Percentiles rank a stretch among this genome's conserved stretches.
These are phyloP conservation scores for Solidago caesia DNA, from an alignment of 129 eudicot genomes.

Conservation along the genomic window DNA sequence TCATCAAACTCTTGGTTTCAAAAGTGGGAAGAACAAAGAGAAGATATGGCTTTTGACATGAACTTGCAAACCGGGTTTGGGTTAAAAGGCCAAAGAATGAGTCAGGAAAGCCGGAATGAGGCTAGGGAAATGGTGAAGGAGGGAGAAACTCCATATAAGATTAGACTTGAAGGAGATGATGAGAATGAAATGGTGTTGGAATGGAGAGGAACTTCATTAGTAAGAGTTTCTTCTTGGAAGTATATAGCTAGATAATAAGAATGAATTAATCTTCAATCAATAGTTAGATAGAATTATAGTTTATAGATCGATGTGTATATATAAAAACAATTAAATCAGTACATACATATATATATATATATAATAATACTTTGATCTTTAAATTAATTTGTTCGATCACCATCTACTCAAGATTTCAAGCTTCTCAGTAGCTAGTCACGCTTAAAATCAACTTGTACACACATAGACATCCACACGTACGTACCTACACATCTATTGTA, in stretches of 20 bases:
- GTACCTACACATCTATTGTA: too few species aligned
- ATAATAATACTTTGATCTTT: too few species aligned
- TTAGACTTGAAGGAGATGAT: constrained; percentile 42
- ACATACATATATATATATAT: too few species aligned
- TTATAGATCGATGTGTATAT: background rate
- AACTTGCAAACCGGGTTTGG: constrained; percentile 14
- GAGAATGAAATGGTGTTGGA: constrained; percentile 55
- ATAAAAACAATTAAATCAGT: too few species aligned
- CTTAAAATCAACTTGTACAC: too few species aligned
- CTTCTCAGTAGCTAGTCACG: too few species aligned
- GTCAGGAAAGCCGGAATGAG: constrained; percentile 42
- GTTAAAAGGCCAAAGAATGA: constrained; percentile 31
- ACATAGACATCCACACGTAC: too few species aligned
- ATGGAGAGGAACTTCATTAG: constrained; percentile 51
- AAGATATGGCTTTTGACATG: constrained; percentile 4
- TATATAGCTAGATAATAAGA: background rate
- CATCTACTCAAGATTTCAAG: too few species aligned
- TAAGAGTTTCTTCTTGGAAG: constrained; percentile 49
- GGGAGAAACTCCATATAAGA: constrained; percentile 47
- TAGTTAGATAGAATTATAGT: background rate
- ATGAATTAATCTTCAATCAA: background rate
- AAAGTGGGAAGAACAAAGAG: constrained; percentile 44
- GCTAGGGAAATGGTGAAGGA: constrained; percentile 53
- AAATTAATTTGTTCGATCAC: too few species aligned
- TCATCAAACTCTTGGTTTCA: constrained; percentile 45